Base-by-base conservation (phyloP, 1,284 basidiomycete species). In the Rhodotorula sp. region DNA sequence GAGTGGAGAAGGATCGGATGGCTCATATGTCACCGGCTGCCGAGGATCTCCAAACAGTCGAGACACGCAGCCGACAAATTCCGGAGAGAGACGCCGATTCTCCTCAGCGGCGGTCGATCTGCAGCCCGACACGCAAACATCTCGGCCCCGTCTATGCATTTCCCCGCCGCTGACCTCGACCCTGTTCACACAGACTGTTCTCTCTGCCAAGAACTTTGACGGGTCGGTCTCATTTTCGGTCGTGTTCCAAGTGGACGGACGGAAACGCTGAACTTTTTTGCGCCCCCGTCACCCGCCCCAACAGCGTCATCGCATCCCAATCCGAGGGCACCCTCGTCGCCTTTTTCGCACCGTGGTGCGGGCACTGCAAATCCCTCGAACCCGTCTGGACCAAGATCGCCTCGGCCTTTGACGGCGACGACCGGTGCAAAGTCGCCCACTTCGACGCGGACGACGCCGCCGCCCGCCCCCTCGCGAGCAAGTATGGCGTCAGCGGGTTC, bases 301-400 rank as follows among this genome's bases (percentile, higher is more conserved):
- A 12, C 62, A 65, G 64, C 43, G 28, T 58, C 5, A 68, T 54
- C 26, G 66, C 61, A 55, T 64, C 43, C 54, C 74, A 66, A 59
- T 70, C 68, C 60, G 60, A 61, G 57, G 62, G 66, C 38, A 63
- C 70, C 93, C 79, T 93, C 91, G 72, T 76, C n/a, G 78, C 77
- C 12, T 78, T 79, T 72, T 77, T 74, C 54, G 76, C 77, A 1
- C 77, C 77, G 28, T 77, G 76, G 76, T 84, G 83, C 75, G 82
- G 82, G 31, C 83, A 83, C 75, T 84, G 83, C 81, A 83, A 83
- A 45, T 28, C n/a, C 62, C 80, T 82, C 79, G 74, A 97, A 82
- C 93, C 93, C 19, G 84, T 86, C 31, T 95, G 92, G 80, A 93
- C 95, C 79, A 85, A 90, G 80, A 90, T 95, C 67, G 93, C 93